Evolutionary conservation across 2,329 filamentous ascomycete genomes (phyloP), one percentile per base, ranked within the genome.

Genomic region (Penicillium frequentans): DNA sequence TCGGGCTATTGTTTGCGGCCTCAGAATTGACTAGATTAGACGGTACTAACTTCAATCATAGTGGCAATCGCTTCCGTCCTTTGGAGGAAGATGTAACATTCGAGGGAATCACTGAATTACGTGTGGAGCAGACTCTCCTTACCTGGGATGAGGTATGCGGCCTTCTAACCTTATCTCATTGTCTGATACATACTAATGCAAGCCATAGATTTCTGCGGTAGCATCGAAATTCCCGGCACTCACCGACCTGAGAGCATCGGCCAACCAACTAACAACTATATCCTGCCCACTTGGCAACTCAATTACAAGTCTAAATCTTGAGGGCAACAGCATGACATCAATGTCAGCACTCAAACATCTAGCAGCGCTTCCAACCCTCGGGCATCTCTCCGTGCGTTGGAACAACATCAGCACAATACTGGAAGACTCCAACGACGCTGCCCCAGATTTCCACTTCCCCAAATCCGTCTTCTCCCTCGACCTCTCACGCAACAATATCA

Each of bases 401-500:
- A 96, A 96, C 75, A 81, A 79, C 49, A 90, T 96, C 60, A 76
- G 77, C 16, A 68, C 73, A 16, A 71, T 80, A 24, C 67, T 66
- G 71, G 55, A 82, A 24, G 64, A 69, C 16, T 52, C 54, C 55
- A 71, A 24, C 50, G 72, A 14, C 60, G 71, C 9, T 64, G 68
- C 7, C 55, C 72, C 1, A 76, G 49, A 60, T 46, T 66, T 85
- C 5, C 66, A 81, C 8, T 88, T 90, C 65, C 71, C 84, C 3
- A 45, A 72, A 0, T 81, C 73, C 1, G 70, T 91, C 6, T 81
- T 81, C 45, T 89, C 89, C 59, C 75, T 93, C 16, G 90, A 93
- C 70, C 71, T 93, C 19, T 91, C 90, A 1, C 86, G 87, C 72
- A 93, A 93, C 74, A 75, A 81, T 16, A 81, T 93, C 29, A 71